Evolutionary conservation across 1,139 yeast species (phyloP).

Genomic region (Meyerozyma elateridarum): DNA sequence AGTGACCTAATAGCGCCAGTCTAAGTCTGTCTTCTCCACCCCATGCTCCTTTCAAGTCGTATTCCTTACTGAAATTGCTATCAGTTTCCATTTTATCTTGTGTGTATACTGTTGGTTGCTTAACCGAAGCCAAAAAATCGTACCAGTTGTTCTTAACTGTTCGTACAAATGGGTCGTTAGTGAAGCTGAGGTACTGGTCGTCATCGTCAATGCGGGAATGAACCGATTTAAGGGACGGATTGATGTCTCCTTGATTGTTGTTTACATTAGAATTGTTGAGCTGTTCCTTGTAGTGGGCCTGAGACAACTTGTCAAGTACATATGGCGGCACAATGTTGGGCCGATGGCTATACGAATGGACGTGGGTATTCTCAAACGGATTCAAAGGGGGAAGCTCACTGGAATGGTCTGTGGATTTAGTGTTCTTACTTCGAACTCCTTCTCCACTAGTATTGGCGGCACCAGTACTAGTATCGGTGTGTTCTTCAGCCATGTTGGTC

Average conservation of each 20-base stretch:
- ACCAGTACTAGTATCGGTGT: not conserved
- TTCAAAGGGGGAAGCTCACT: constrained; percentile 11
- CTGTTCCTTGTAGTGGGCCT: constrained; percentile 39
- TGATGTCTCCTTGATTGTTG: constrained; percentile 8
- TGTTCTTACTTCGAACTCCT: not conserved
- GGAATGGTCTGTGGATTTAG: constrained; percentile 1
- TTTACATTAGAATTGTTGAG: constrained; percentile 29
- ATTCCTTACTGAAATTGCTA: constrained; percentile 16
- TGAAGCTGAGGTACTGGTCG: constrained; percentile 30
- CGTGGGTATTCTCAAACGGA: constrained; percentile 25
- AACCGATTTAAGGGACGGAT: constrained; percentile 9
- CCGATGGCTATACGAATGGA: constrained; percentile 32
- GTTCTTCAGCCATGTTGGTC: not conserved
- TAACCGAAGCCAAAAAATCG: constrained; percentile 31
- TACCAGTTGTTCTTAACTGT: constrained; percentile 39
- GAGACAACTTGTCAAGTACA: constrained; percentile 51
- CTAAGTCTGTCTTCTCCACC: constrained; percentile 65
- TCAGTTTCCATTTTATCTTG: constrained; percentile 24
- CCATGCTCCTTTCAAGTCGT: constrained; percentile 45
- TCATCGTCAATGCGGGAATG: constrained; percentile 19
- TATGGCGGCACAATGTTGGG: constrained; percentile 51
- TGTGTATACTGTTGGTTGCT: constrained; percentile 34
- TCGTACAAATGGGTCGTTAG: constrained; percentile 36
- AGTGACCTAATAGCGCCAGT: constrained; percentile 44
- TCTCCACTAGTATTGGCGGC: not conserved